Evolutionary conservation across 1,284 basidiomycete genomes (phyloP), one percentile per base, ranked within the genome.

Genomic region (Trametes pubescens): DNA sequence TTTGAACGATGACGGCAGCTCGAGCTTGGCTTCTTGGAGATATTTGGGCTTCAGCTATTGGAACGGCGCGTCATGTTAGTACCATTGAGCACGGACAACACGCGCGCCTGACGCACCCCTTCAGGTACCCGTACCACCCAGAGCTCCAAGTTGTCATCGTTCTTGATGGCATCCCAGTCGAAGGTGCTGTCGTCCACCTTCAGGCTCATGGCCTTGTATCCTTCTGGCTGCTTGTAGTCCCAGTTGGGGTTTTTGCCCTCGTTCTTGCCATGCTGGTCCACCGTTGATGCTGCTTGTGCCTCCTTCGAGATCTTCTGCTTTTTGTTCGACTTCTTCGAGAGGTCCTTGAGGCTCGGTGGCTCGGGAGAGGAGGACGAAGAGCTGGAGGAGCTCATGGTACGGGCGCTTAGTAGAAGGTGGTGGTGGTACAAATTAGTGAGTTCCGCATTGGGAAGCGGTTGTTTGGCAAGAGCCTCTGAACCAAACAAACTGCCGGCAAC

Each of bases 111-210:
- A 80, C 89, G 66, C 72, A 92, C 91, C 49, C 81, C 81, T 7
- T 86, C 83, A 14, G 91, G 91, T 16, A 87, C 83, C 10, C 91
- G 83, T 24, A 93, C 80, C 13, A 92, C 76, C 85, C 90, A 92
- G 5, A 93, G 67, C 70, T 93, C 91, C 3, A 85, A 71, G 64
- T 90, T 82, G 0, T 84, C 80, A 59, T 90, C 81, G 18, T 83
- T 74, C n/a, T 85, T 80, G 5, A 92, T 65, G 4, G 79, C 73
- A 63, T 90, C 88, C 86, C 89, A 93, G 68, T 91, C 90, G 65
- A 91, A 90, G 2, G 81, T 80, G 1, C 82, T 84, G 4, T 77
- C 75, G 59, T 87, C 83, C 0, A 73, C 74, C 26, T 79, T 76
- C 62, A 81, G 75, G 57, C 83, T 79, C 18, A 86, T 71, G 11